Evolutionary conservation across 1,284 basidiomycete genomes (phyloP).

Genomic region (Cryptococcus amylolentus): DNA sequence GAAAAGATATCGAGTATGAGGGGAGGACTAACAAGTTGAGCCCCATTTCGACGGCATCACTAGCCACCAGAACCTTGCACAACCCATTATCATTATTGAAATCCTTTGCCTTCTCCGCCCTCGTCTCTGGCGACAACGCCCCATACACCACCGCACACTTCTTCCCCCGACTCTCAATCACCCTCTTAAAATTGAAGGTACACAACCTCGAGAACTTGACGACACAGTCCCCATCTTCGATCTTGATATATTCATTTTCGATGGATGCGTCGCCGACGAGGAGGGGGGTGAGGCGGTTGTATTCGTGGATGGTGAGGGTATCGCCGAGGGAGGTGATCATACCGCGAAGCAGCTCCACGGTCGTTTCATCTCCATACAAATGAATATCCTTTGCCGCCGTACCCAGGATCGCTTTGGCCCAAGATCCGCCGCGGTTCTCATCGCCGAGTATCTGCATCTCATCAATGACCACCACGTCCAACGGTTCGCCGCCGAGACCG

Average conservation of each 20-base stretch:
- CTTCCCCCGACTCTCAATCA: constrained; percentile 65
- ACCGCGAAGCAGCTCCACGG: constrained; percentile 69
- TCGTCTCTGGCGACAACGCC: constrained; percentile 79
- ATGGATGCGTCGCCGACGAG: constrained; percentile 65
- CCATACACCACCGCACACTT: constrained; percentile 88
- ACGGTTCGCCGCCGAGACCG: constrained; percentile 30
- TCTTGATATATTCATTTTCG: constrained; percentile 59
- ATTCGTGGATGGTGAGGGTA: constrained; percentile 72
- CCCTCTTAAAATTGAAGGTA: constrained; percentile 74
- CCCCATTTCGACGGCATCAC: constrained; percentile 93
- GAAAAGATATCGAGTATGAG: not conserved
- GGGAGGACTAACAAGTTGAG: constrained; percentile 74
- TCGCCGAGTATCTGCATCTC: constrained; percentile 97
- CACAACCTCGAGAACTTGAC: constrained; percentile 76
- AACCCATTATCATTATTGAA: constrained; percentile 77
- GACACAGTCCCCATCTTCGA: constrained; percentile 83
- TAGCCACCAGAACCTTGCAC: constrained; percentile 82
- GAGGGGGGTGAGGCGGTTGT: constrained; percentile 84
- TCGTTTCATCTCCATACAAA: constrained; percentile 91
- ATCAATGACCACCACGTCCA: constrained; percentile 89
- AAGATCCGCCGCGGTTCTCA: constrained; percentile 70
- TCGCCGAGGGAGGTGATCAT: constrained; percentile 77
- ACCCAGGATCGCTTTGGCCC: constrained; percentile 81
- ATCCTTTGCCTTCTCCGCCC: constrained; percentile 80
- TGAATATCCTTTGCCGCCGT: constrained; percentile 78